A percentile compares a stretch with the other conserved stretches of the same genome.
phyloP scores from a whole-genome alignment of 208 protist species.

The Acanthamoeba triangularis region DNA sequence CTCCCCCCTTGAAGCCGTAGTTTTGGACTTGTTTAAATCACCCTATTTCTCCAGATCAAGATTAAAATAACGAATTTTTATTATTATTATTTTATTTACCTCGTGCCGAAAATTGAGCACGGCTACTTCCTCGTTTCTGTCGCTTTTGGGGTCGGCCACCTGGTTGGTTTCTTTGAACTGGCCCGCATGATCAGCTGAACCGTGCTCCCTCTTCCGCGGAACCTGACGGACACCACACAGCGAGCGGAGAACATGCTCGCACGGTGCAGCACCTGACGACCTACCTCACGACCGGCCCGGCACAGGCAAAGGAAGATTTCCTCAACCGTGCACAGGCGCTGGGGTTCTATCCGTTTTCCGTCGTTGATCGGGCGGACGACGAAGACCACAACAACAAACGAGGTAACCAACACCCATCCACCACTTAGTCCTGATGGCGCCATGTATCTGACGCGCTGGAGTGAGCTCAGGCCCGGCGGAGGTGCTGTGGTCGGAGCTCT shows the following conservation, averaged over 20 bases:
- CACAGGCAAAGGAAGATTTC: slow-evolving; percentile 38
- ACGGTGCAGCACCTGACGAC: slow-evolving; percentile 30
- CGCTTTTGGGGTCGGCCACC: neutral
- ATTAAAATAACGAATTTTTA: too few relatives aligned
- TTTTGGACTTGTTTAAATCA: neutral
- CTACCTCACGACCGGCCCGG: neutral
- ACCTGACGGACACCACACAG: neutral
- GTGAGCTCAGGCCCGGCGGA: neutral
- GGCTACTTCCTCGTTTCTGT: neutral
- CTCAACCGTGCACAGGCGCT: neutral
- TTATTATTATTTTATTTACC: neutral
- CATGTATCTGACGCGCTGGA: neutral
- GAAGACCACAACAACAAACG: neutral
- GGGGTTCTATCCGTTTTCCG: neutral
- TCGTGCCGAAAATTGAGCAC: too few relatives aligned
- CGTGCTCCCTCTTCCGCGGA: neutral
- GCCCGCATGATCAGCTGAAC: neutral
- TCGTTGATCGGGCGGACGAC: neutral
- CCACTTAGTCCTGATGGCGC: neutral
- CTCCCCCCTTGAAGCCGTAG: neutral
- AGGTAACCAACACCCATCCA: neutral
- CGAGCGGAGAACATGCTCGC: neutral
- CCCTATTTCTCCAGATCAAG: neutral
- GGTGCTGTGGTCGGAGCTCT: slow-evolving; percentile 16
- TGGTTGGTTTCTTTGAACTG: neutral